A percentile compares a stretch with the other conserved stretches of the same genome.
These are phyloP conservation scores for Fraxinus dipetala DNA, from an alignment of 305 asterid genomes.

Conservation along the genomic window DNA sequence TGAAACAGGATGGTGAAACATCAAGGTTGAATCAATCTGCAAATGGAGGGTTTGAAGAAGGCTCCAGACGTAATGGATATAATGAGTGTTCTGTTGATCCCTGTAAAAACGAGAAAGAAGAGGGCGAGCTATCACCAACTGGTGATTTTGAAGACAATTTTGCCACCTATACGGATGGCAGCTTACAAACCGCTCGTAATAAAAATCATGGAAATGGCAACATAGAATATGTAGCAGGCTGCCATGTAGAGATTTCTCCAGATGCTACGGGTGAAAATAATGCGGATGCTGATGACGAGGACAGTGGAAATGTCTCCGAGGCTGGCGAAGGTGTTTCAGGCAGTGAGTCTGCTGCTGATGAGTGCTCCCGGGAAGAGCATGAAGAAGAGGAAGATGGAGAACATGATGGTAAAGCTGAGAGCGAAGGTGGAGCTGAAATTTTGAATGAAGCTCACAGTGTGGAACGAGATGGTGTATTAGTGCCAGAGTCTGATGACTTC, in stretches of 20 bases:
- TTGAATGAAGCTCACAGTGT: conserved; percentile 37
- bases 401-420: conserved; percentile 74
- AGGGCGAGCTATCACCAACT: conserved; percentile 91
- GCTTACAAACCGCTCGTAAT: conserved; percentile 43
- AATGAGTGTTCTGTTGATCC: conserved; percentile 57
- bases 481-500: conserved; percentile 65
- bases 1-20: conserved; percentile 51
- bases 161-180: conserved; percentile 55
- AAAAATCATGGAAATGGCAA: conserved; percentile 37
- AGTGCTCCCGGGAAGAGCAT: conserved; percentile 74
- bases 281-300: conserved; percentile 64
- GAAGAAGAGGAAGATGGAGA: conserved; percentile 85
- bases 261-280: conserved; percentile 73
- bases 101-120: conserved; percentile 91
- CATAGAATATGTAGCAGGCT: conserved; percentile 47
- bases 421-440: conserved; percentile 94
- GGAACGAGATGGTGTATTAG: conserved; percentile 24
- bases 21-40: conserved; percentile 39
- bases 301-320: conserved; percentile 77
- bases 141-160: conserved; percentile 83
- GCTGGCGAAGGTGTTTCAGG: conserved; percentile 86
- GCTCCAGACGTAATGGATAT: conserved; percentile 44
- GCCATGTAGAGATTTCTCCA: conserved; percentile 46
- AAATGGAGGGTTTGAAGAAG: conserved; percentile 53
- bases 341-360: conserved; percentile 91